Conservation (phyloP, 2,329 filamentous ascomycete genomes). For the Fusarium verticillioides region DNA sequence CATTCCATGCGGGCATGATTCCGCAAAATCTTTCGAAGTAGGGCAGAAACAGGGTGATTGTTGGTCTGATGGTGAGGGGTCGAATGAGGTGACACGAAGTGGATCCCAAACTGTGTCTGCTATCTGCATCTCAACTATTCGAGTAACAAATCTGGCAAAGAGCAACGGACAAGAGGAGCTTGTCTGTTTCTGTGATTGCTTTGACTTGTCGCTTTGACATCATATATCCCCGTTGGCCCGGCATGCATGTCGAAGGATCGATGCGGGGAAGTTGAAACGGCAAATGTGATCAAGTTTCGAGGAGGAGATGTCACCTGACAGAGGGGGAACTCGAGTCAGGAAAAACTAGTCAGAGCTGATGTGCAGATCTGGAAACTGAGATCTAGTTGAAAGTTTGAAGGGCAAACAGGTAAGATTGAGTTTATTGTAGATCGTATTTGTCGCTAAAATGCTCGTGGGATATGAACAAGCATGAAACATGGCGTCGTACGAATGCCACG, state of each 20-base stretch:
- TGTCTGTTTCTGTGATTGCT: not conserved
- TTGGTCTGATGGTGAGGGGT: not conserved
- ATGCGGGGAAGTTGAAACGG: slow-evolving; percentile 8
- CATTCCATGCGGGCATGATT: not conserved
- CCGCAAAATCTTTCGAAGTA: not conserved
- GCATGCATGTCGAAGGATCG: not conserved
- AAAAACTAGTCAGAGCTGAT: not conserved
- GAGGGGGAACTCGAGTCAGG: not conserved
- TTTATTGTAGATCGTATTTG: not conserved
- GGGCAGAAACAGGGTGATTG: not conserved
- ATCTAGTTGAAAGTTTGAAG: accelerated
- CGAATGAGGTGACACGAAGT: not conserved
- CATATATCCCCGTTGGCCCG: slow-evolving; percentile 15
- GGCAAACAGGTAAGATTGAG: not conserved
- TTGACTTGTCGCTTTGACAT: not conserved
- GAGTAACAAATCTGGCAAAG: not conserved
- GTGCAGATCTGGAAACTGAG: accelerated
- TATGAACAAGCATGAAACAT: not conserved
- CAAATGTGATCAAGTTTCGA: not conserved
- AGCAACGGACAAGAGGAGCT: not conserved
- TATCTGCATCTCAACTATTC: not conserved
- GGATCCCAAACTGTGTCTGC: not conserved
- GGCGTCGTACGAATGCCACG: not conserved
- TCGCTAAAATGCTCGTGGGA: too few species aligned
- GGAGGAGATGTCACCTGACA: not conserved